A percentile compares a stretch with the other conserved stretches of the same genome.
phyloP scores from a whole-genome alignment of 495 filamentous ascomycete species.

The Letharia columbiana region DNA sequence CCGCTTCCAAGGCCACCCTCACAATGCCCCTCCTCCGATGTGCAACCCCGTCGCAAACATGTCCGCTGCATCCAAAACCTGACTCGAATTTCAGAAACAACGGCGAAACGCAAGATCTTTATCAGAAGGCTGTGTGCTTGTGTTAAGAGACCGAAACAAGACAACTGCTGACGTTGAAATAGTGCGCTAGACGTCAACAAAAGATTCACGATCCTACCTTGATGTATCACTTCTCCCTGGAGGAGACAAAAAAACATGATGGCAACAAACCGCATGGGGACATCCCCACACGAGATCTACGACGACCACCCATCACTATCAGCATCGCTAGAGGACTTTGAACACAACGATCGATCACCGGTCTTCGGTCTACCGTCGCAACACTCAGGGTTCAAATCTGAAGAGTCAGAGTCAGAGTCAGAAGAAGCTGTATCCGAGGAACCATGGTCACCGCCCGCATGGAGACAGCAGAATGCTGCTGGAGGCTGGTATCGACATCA shows the following conservation, averaged over 20 bases:
- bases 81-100: neutral
- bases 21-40: constrained; percentile 18
- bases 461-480: constrained; percentile 42
- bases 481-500: constrained; percentile 57
- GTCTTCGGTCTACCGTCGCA: constrained; percentile 57
- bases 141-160: neutral
- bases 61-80: constrained; percentile 1
- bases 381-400: constrained; percentile 69
- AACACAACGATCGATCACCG: constrained; percentile 46
- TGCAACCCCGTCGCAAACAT: constrained; percentile 5
- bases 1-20: constrained; percentile 18
- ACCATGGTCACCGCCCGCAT: constrained; percentile 54
- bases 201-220: neutral
- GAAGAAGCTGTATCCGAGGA: constrained; percentile 33
- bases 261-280: constrained; percentile 42
- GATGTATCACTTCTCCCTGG: neutral
- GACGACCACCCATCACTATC: constrained; percentile 63
- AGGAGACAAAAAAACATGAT: constrained; percentile 15
- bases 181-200: neutral
- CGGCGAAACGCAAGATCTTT: neutral
- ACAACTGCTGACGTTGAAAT: neutral
- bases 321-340: constrained; percentile 71
- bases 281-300: constrained; percentile 39
- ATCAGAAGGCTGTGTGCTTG: neutral
- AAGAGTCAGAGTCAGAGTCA: constrained; percentile 45